Evolutionary conservation across 805 yeast genomes (phyloP).

Genomic region (Lachancea lanzarotensis): DNA sequence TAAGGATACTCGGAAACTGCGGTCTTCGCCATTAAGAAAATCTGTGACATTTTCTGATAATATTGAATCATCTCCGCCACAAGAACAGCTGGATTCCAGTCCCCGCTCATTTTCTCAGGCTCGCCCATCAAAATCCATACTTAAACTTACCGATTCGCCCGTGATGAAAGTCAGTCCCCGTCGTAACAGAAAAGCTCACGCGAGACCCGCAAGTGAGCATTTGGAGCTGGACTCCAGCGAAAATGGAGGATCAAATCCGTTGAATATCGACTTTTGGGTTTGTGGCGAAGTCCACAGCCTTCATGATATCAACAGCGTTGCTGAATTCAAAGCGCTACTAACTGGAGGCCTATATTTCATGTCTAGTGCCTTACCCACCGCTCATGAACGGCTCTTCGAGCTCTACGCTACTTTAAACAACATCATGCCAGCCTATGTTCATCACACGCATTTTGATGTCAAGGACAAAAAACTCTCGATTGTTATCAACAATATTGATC

Average conservation of each 20-base stretch:
- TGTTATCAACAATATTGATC: slow-evolving; percentile 16
- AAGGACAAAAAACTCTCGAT: slow-evolving; percentile 16
- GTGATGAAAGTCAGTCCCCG: slow-evolving; percentile 2
- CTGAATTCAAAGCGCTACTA: slow-evolving; percentile 20
- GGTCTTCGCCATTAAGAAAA: slow-evolving; percentile 22
- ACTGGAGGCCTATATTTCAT: slow-evolving; percentile 24
- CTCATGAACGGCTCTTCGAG: slow-evolving; percentile 20
- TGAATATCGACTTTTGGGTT: slow-evolving; percentile 20
- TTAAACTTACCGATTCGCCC: slow-evolving; percentile 10
- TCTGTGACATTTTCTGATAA: slow-evolving; percentile 29
- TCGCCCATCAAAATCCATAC: slow-evolving; percentile 23
- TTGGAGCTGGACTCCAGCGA: not conserved
- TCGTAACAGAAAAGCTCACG: not conserved
- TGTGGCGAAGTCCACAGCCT: slow-evolving; percentile 27
- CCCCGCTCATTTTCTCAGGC: slow-evolving; percentile 19
- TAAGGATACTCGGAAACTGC: not conserved
- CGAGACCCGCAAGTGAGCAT: not conserved
- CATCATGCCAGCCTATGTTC: slow-evolving; percentile 16
- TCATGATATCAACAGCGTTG: slow-evolving; percentile 13
- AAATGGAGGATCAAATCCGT: not conserved
- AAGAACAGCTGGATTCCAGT: slow-evolving; percentile 10
- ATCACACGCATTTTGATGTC: slow-evolving; percentile 8
- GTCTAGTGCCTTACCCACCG: slow-evolving; percentile 2
- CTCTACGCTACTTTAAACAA: slow-evolving; percentile 31
- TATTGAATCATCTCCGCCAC: slow-evolving; percentile 24